These are phyloP conservation scores for Blastobotrys terrestris DNA, from an alignment of 805 yeast species.

Conservation along the genomic window DNA sequence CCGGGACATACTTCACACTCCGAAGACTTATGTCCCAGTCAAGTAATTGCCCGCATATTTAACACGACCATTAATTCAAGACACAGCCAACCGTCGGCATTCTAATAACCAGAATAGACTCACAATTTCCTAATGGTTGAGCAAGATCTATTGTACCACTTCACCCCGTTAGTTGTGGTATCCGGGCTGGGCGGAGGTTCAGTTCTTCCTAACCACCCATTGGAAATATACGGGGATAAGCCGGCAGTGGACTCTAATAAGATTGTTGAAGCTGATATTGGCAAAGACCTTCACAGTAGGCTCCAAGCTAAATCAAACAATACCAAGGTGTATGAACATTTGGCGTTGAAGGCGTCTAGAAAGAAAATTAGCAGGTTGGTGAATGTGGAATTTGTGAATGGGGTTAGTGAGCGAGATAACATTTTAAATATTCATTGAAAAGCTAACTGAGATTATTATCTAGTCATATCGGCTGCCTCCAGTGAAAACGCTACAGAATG, in stretches of 20 bases:
- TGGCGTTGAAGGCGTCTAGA: slow-evolving; percentile 15
- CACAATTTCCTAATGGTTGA: neutral
- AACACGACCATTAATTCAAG: neutral
- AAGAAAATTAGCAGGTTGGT: slow-evolving; percentile 15
- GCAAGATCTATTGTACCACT: slow-evolving; percentile 10
- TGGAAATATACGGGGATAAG: slow-evolving; percentile 6
- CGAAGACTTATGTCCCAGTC: too few relatives aligned
- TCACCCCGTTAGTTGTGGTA: slow-evolving; percentile 16
- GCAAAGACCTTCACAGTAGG: slow-evolving; percentile 12
- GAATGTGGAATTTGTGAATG: slow-evolving; percentile 14
- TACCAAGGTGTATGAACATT: slow-evolving; percentile 14
- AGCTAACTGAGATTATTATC: neutral
- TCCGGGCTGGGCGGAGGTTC: slow-evolving; percentile 11
- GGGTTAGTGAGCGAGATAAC: slow-evolving; percentile 6
- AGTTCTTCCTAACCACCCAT: slow-evolving; percentile 9
- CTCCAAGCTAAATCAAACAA: slow-evolving; percentile 15
- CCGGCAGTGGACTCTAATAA: slow-evolving; percentile 1
- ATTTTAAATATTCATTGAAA: neutral
- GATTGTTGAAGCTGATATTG: slow-evolving; percentile 5
- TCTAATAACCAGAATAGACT: neutral
- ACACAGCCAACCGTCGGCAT: neutral
- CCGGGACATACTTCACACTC: too few relatives aligned
- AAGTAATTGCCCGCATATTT: neutral
- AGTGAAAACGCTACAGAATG: neutral
- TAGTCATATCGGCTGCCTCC: neutral